Percentiles rank a stretch among this genome's conserved stretches.
phyloP scores from a whole-genome alignment of 495 filamentous ascomycete species.

The Aspergillus baeticus region DNA sequence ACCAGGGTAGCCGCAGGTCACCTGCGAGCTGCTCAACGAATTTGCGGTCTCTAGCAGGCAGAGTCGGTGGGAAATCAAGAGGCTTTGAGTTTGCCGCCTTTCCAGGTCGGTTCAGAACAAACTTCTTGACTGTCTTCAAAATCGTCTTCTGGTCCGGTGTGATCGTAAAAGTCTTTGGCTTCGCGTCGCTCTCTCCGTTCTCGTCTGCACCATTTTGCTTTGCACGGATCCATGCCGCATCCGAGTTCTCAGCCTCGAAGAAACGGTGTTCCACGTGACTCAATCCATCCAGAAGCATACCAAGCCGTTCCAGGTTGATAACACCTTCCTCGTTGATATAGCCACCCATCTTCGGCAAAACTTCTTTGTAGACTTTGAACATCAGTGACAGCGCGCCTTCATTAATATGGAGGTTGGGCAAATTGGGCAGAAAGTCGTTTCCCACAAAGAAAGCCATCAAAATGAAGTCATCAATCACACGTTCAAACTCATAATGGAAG shows the following conservation, averaged over 20 bases:
- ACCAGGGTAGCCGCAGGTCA: conserved; percentile 77
- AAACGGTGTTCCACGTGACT: conserved; percentile 83
- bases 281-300: conserved; percentile 77
- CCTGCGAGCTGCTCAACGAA: conserved; percentile 89
- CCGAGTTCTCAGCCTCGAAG: conserved; percentile 86
- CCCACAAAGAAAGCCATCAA: conserved; percentile 99
- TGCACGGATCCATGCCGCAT: conserved; percentile 85
- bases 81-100: conserved; percentile 40
- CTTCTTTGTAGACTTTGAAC: conserved; percentile 94
- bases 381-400: conserved; percentile 93
- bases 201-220: conserved; percentile 51
- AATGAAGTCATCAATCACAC: conserved; percentile 98
- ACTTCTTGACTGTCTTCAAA: conserved; percentile 79
- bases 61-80: conserved; percentile 69
- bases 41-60: conserved; percentile 84
- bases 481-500: conserved; percentile 90
- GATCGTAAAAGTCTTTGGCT: conserved; percentile 62
- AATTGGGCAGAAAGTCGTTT: conserved; percentile 97
- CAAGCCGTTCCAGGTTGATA: conserved; percentile 81
- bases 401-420: conserved; percentile 97
- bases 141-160: conserved; percentile 78
- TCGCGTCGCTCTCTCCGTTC: conserved; percentile 60
- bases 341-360: conserved; percentile 82
- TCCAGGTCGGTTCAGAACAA: conserved; percentile 61
- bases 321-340: conserved; percentile 96